Evolutionary conservation across 78 protist species (phyloP), one percentile per base, ranked within the genome.

Genomic region (slime mould (Dictyostelium discoideum)): DNA sequence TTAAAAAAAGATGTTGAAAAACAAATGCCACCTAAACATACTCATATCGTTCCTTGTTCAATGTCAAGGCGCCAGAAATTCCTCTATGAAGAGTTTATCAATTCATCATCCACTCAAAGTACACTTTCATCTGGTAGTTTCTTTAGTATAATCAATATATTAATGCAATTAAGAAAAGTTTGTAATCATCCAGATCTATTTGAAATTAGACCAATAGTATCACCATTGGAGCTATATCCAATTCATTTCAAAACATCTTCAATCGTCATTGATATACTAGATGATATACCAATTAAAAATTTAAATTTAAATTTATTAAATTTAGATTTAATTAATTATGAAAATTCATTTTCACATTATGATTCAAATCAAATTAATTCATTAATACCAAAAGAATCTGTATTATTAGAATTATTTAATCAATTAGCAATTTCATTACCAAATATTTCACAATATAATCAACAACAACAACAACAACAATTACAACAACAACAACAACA

Each of bases 161-260:
- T 99, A 37, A 99, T 98, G 99, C 99, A 98, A 92, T 92, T 97
- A 63, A 48, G 99, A 4, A 98, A 99, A 97, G 97, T 98, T 39
- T 98, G 99, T 96, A 98, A 98, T 92, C 99, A 99, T 87, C 99
- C 99, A 11, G 97, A 97, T 16, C 76, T 97, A 24, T 97, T 98
- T 85, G 98, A 98, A 86, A 93, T 97, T 57, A 80, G 96, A 37
- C 93, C 77, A 60, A 72, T 90, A n/a, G 44, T 40, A 26, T 92
- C 97, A 13, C 97, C 98, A 3, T 92, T 81, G 22, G 77, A 69
- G 26, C 3, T 69, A 9, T 69, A 26, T 24, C 77, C 77, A 69
- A 69, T 69, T 69, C 40, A 69, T 69, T 69, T 69, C 18, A 3
- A 69, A 69, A 29, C 39, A 0, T n/a, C 42, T 26, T 69, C 77